Evolutionary conservation across 768 basidiomycete species (phyloP).

Genomic region (Naematelia encephala): DNA sequence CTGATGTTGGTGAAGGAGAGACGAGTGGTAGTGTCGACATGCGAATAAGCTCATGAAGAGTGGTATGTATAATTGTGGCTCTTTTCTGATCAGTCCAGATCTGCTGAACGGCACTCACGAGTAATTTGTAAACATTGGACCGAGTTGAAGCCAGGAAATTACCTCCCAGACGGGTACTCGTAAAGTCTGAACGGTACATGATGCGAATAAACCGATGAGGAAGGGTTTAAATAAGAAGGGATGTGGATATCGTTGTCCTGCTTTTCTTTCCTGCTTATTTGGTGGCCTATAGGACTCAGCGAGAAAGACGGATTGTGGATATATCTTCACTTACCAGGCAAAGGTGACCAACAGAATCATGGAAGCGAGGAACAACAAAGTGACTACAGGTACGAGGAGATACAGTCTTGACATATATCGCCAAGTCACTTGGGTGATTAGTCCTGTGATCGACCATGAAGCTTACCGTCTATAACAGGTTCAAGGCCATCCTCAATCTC

Average conservation of each 20-base stretch:
- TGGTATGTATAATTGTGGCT: constrained; percentile 41
- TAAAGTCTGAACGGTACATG: constrained; percentile 41
- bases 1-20: constrained; percentile 34
- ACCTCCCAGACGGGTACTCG: constrained; percentile 39
- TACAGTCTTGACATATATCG: constrained; percentile 41
- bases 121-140: constrained; percentile 15
- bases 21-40: constrained; percentile 37
- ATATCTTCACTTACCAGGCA: constrained; percentile 38
- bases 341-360: constrained; percentile 40
- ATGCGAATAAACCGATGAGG: constrained; percentile 43
- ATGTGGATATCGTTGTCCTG: constrained; percentile 45
- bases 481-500: constrained; percentile 22
- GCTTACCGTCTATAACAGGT: constrained; percentile 36
- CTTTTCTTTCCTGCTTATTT: constrained; percentile 33
- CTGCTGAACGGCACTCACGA: constrained; percentile 15
- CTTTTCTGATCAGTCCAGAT: constrained; percentile 14
- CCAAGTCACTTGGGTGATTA: constrained; percentile 34
- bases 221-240: constrained; percentile 40
- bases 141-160: constrained; percentile 17
- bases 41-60: constrained; percentile 42
- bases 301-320: no score
- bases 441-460: not conserved
- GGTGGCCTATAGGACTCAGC: constrained; percentile 40
- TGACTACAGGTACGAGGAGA: constrained; percentile 43
- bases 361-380: constrained; percentile 21